Evolutionary conservation across 306 rosid genomes (phyloP).

Genomic region (Vigna trinervia): DNA sequence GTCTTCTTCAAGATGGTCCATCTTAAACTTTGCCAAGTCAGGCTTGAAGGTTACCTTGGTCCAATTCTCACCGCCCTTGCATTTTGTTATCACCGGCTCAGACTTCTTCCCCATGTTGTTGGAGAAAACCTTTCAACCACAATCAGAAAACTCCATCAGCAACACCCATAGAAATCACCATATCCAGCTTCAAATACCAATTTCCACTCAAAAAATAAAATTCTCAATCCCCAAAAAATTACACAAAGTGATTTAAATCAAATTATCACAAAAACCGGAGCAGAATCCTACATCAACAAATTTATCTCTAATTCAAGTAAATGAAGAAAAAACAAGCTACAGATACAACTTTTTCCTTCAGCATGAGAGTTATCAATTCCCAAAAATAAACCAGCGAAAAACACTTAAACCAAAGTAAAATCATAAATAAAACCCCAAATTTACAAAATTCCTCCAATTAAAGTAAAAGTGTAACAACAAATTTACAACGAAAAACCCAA

Average conservation of each 20-base stretch:
- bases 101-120: slow-evolving; percentile 84
- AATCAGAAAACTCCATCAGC: slow-evolving; percentile 17
- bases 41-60: slow-evolving; percentile 94
- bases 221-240: neutral
- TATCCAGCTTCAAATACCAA: neutral
- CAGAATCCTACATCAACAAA: neutral
- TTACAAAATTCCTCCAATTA: neutral
- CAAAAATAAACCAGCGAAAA: neutral
- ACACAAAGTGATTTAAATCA: neutral
- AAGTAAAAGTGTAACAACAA: neutral
- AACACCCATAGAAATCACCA: neutral
- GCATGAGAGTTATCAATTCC: neutral
- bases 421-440: neutral
- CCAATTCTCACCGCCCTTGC: slow-evolving; percentile 88
- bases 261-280: neutral
- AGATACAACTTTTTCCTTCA: neutral
- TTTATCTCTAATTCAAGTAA: neutral
- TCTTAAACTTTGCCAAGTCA: slow-evolving; percentile 77
- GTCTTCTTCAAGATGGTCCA: slow-evolving; percentile 88
- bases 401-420: neutral
- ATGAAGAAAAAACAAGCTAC: neutral
- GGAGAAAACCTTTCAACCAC: slow-evolving; percentile 64
- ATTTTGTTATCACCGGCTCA: slow-evolving; percentile 75
- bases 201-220: neutral
- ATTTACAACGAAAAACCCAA: too few species aligned